These are phyloP conservation scores for Hymenoscyphus fructigenus DNA, from an alignment of 2,329 filamentous ascomycete genomes.

Conservation along the genomic window DNA sequence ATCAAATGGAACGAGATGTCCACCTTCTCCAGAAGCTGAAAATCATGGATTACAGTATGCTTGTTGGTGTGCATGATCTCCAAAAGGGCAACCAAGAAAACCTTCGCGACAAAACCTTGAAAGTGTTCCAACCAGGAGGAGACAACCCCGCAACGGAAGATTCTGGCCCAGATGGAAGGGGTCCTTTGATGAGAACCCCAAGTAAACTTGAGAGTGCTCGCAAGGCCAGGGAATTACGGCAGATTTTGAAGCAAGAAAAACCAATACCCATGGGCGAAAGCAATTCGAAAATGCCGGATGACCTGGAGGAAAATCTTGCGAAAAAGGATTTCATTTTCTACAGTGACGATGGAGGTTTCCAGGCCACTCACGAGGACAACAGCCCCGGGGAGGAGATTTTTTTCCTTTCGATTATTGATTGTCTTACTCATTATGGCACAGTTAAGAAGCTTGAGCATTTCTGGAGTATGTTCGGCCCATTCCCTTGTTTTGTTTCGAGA, in stretches of 20 bases:
- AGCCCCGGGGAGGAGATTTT: conserved; percentile 87
- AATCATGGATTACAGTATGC: conserved; percentile 98
- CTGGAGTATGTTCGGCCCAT: conserved; percentile 55
- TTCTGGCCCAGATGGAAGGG: conserved; percentile 39
- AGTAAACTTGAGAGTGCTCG: conserved; percentile 90
- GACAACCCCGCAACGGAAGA: conserved; percentile 61
- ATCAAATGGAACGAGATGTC: conserved; percentile 87
- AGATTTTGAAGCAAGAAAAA: conserved; percentile 89
- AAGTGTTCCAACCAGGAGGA: conserved; percentile 90
- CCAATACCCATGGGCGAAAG: conserved; percentile 90
- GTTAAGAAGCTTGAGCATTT: conserved; percentile 96
- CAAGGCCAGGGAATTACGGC: conserved; percentile 85
- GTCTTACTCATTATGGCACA: conserved; percentile 91
- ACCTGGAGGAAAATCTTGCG: conserved; percentile 72
- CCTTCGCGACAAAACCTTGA: conserved; percentile 80
- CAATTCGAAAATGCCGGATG: conserved; percentile 83
- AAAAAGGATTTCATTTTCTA: conserved; percentile 80
- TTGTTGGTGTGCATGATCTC: conserved; percentile 91
- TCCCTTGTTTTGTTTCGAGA: not conserved
- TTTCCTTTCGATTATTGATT: conserved; percentile 97
- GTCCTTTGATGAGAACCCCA: conserved; percentile 78
- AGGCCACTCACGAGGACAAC: conserved; percentile 89
- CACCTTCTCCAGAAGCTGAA: conserved; percentile 80
- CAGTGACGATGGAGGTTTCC: conserved; percentile 88
- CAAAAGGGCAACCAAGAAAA: conserved; percentile 93